A percentile compares a stretch with the other conserved stretches of the same genome.
These are phyloP conservation scores for Picochlorum sp. DNA, from an alignment of 139 green algal species.

Conservation along the genomic window DNA sequence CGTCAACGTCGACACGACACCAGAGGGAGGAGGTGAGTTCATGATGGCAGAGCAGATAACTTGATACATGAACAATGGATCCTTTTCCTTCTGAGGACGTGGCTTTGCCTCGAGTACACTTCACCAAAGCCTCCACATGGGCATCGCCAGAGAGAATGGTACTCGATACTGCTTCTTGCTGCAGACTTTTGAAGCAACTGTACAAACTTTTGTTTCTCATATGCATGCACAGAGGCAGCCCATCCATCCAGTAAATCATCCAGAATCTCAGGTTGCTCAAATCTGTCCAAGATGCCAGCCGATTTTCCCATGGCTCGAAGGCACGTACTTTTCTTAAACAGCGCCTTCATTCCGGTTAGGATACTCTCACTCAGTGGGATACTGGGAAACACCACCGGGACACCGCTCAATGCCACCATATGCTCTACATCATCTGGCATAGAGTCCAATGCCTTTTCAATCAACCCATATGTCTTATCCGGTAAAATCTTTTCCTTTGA, in stretches of 20 bases:
- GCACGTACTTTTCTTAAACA: not conserved
- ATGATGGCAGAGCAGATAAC: conserved; percentile 45
- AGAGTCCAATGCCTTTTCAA: not conserved
- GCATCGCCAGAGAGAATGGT: conserved; percentile 41
- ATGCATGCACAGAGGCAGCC: conserved; percentile 18
- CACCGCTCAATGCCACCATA: conserved; percentile 23
- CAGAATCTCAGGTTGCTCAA: conserved; percentile 30
- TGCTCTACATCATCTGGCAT: conserved; percentile 24
- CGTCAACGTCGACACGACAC: conserved; percentile 34
- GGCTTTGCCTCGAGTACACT: conserved; percentile 29
- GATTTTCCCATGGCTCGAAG: not conserved
- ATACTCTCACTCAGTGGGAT: conserved; percentile 13
- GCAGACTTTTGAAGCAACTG: conserved; percentile 26
- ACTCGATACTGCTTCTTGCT: conserved; percentile 14
- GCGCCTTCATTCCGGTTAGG: conserved; percentile 10
- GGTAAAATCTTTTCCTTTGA: conserved; percentile 32
- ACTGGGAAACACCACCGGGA: conserved; percentile 34
- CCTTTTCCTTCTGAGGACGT: conserved; percentile 20
- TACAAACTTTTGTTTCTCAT: conserved; percentile 31
- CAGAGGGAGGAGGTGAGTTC: conserved; percentile 35
- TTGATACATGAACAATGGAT: conserved; percentile 39
- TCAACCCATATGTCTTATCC: conserved; percentile 7
- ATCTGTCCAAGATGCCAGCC: conserved; percentile 20
- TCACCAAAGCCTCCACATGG: conserved; percentile 35
- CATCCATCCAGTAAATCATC: conserved; percentile 32